Conservation (phyloP, 2,329 filamentous ascomycete species). For the Penicillium occitanis region DNA sequence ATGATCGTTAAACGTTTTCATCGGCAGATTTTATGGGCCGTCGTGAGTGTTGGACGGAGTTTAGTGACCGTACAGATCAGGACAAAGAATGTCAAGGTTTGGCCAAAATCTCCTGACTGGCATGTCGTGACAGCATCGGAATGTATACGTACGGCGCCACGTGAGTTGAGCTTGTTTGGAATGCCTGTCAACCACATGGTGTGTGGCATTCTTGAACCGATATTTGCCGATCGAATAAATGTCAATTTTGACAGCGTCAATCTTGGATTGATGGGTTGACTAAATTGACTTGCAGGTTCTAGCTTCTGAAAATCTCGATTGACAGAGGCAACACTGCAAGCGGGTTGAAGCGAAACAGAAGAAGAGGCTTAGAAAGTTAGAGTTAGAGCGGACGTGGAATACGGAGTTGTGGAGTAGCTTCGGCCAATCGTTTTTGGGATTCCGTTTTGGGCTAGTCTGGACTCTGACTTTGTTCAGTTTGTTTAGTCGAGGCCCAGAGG, state of each 20-base stretch:
- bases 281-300: no score
- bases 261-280: no score
- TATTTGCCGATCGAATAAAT: not conserved
- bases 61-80: not conserved
- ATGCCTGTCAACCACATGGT: conserved; percentile 6
- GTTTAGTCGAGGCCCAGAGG: no score
- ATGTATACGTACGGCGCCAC: not conserved
- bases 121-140: not conserved
- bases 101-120: not conserved
- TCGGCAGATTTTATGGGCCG: not conserved
- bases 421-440: not conserved
- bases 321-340: not conserved
- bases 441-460: not conserved
- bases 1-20: not conserved
- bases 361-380: not conserved
- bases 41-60: no score
- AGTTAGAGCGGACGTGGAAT: not conserved
- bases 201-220: not conserved
- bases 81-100: not conserved
- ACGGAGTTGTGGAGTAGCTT: not conserved
- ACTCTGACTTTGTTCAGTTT: not conserved
- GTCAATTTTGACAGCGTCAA: not conserved
- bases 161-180: not conserved
- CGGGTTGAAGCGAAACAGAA: not conserved
- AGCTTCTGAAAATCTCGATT: not conserved